Percentiles rank a stretch among this genome's conserved stretches.
Conservation (phyloP, 2,329 filamentous ascomycete species). For the Gnomoniopsis smithogilvyi region DNA sequence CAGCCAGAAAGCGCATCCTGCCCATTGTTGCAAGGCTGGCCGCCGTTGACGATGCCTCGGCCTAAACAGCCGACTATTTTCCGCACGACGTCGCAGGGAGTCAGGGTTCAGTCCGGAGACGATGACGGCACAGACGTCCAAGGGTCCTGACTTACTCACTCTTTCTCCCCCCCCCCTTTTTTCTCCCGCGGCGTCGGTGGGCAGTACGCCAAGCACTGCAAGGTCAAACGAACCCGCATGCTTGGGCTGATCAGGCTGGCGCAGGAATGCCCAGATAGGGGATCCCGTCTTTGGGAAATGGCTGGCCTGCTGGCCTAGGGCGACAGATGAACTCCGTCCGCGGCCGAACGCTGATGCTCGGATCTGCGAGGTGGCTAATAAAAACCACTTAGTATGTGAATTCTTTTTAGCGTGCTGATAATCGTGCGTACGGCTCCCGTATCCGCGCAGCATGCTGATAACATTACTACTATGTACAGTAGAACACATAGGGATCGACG, state of each 20-base stretch:
- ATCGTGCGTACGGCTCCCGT: background rate
- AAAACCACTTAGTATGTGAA: background rate
- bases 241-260: too few relatives aligned
- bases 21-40: slow-evolving; percentile 3
- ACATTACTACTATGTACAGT: too few relatives aligned
- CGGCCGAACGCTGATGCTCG: slow-evolving; percentile 11
- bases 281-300: background rate
- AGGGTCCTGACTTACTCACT: background rate
- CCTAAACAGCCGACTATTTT: slow-evolving; percentile 10
- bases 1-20: background rate
- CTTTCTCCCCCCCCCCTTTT: too few relatives aligned
- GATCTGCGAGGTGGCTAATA: slow-evolving; percentile 1
- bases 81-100: slow-evolving; percentile 12
- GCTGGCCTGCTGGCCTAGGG: background rate
- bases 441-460: too few relatives aligned
- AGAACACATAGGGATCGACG: background rate
- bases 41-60: slow-evolving; percentile 1
- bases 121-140: slow-evolving; percentile 6
- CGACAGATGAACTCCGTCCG: background rate
- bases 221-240: background rate
- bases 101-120: slow-evolving; percentile 10
- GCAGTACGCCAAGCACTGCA: background rate
- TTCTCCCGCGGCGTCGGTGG: too few relatives aligned
- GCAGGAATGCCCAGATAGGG: background rate
- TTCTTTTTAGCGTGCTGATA: background rate